Evolutionary conservation across 805 yeast genomes (phyloP).

Genomic region (Helenozyma rhizophorensis): DNA sequence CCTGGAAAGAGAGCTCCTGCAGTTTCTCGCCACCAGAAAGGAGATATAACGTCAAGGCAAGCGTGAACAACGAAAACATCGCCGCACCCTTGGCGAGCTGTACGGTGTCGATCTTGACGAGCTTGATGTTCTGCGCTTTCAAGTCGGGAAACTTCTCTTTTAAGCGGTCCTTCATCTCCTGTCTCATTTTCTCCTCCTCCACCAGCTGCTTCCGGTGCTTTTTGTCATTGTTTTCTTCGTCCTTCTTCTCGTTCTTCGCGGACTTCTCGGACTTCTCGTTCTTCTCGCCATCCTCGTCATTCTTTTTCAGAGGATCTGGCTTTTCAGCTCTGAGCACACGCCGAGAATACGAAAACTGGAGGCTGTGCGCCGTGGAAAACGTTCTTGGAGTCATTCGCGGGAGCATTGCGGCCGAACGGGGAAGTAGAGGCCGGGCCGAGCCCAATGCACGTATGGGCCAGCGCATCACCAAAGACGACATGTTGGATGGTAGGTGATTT

Average conservation of each 20-base stretch:
- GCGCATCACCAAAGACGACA: no score
- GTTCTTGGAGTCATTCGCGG: no score
- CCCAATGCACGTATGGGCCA: no score
- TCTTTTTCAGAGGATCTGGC: conserved; percentile 3
- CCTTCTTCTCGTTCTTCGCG: conserved; percentile 1
- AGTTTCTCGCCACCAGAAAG: conserved; percentile 11
- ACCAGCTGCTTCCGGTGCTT: conserved; percentile 11
- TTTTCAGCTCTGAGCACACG: no score
- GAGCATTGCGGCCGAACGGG: no score
- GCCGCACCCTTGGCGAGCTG: conserved; percentile 9
- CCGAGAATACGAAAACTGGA: no score
- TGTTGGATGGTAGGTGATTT: no score
- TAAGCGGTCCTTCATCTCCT: conserved; percentile 29
- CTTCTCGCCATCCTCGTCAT: conserved; percentile 6
- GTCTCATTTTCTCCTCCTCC: conserved; percentile 32
- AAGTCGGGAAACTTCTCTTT: conserved; percentile 26
- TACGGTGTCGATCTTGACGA: conserved; percentile 18
- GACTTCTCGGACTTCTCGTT: conserved; percentile 1
- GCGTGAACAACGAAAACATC: conserved; percentile 16
- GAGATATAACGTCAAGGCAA: conserved; percentile 10
- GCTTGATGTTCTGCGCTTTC: conserved; percentile 27
- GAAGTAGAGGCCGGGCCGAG: no score
- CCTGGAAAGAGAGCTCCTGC: conserved; percentile 60
- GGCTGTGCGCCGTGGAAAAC: no score
- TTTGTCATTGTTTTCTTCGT: neutral